Evolutionary conservation across 208 protist genomes (phyloP), one percentile per base, ranked within the genome.

Genomic region (Porcisia deanei): DNA sequence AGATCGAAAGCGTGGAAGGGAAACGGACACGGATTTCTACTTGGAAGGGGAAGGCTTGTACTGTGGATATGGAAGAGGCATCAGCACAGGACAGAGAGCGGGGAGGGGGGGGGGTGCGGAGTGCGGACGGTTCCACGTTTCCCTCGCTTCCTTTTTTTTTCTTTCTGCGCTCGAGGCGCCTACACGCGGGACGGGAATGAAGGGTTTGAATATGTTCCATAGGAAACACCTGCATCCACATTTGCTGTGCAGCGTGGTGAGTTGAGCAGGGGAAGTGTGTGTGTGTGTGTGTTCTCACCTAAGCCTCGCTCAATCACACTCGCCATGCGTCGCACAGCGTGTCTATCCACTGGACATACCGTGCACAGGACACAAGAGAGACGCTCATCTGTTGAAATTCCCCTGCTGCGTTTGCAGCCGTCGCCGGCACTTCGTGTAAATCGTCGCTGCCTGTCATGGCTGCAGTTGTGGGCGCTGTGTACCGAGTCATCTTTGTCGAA

Each of bases 301-400:
- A 3, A 30, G 20, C 18, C 6, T 37, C 12, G 22, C 64, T 5
- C 12, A 8, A 7, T 71, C 30, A 57, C 66, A 55, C 54, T 10
- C 22, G 7, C 77, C 77, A 82, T 39, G 72, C 54, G 4, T 54
- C 6, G 54, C 63, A 68, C 47, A 82, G 57, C 47, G 49, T 41
- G 3, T 68, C 54, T 55, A 74, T 65, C 72, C 65, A 76, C 72
- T 53, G 49, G 49, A n/a, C 55, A 55, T 82, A 82, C 57, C 77
- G 77, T 9, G 65, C 3, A 10, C 71, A 75, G 12, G 72, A 22
- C 22, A 55, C 52, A 4, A 77, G n/a, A n/a, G 66, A 75, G 12
- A 82, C 20, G 20, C 60, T 52, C 49, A 77, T 49, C 57, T 63
- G 66, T 6, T 12, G 58, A 41, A 41, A 18, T n/a, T 58, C 61